These are phyloP conservation scores for Phytophthora europaea DNA, from an alignment of 352 stramenopile species.

Conservation along the genomic window DNA sequence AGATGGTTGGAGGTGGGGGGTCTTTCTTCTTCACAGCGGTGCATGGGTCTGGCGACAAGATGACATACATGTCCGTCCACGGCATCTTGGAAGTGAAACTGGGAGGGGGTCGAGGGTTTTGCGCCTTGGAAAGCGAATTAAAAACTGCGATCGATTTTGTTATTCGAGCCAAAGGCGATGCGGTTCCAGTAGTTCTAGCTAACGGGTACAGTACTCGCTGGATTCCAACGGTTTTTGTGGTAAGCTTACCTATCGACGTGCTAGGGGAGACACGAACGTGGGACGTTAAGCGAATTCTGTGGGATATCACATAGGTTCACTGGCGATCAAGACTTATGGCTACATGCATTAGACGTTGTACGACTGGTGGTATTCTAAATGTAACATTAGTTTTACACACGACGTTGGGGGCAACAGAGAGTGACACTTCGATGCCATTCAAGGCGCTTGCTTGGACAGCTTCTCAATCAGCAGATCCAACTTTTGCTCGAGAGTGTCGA, in stretches of 20 bases:
- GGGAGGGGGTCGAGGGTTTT: neutral
- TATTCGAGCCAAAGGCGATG: neutral
- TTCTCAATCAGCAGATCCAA: constrained; percentile 30
- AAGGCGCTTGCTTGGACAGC: neutral
- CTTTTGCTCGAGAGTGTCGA: constrained; percentile 26
- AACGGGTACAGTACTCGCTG: neutral
- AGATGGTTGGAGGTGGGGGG: constrained; percentile 5
- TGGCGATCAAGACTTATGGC: neutral
- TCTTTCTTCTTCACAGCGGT: constrained; percentile 1
- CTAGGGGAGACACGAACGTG: neutral
- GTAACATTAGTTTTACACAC: neutral
- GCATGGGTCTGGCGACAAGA: neutral
- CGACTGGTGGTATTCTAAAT: neutral
- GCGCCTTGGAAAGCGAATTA: neutral
- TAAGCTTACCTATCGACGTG: neutral
- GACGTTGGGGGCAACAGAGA: no score
- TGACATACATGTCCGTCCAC: constrained; percentile 17
- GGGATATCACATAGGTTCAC: constrained; percentile 2
- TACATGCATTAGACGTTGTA: neutral
- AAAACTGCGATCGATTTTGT: constrained; percentile 2
- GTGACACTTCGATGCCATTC: neutral
- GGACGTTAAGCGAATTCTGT: neutral
- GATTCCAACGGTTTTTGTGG: neutral
- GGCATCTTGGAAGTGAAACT: neutral
- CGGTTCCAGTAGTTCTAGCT: neutral